These are phyloP conservation scores for Linnemannia zychae DNA, from an alignment of 192 early-diverging fungal genomes.

Conservation along the genomic window DNA sequence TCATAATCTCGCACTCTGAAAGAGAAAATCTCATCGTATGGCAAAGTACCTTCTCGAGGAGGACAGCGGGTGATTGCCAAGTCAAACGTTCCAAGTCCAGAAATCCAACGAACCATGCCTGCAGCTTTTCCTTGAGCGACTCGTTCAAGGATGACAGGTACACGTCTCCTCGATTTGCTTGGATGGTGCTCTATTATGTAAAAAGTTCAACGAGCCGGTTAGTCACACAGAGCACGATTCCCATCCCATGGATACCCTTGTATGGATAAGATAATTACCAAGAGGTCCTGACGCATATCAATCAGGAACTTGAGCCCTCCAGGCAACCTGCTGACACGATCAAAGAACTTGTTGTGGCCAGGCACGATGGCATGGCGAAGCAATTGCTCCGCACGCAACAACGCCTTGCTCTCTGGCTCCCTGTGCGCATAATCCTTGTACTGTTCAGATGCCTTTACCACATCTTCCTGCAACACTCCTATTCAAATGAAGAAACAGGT, in stretches of 20 bases:
- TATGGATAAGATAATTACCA: constrained; percentile 58
- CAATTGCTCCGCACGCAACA: constrained; percentile 65
- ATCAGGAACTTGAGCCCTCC: constrained; percentile 87
- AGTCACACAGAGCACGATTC: neutral
- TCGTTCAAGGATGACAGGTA: constrained; percentile 72
- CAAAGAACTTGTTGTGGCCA: constrained; percentile 79
- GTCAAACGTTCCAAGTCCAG: constrained; percentile 86
- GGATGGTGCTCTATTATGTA: constrained; percentile 22
- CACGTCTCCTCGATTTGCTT: constrained; percentile 58
- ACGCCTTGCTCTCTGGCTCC: constrained; percentile 48
- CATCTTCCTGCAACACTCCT: constrained; percentile 60
- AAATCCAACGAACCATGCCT: constrained; percentile 82
- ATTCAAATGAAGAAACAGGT: neutral
- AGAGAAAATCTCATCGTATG: neutral
- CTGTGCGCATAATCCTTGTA: constrained; percentile 32
- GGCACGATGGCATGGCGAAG: constrained; percentile 79
- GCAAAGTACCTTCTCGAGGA: constrained; percentile 82
- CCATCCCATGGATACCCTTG: too few species aligned
- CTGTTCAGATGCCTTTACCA: constrained; percentile 34
- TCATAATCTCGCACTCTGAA: neutral
- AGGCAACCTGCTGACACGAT: constrained; percentile 80
- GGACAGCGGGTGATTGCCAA: constrained; percentile 82
- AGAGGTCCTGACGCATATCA: constrained; percentile 80
- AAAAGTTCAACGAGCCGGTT: neutral
- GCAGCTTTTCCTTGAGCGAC: constrained; percentile 74